Base-by-base conservation (phyloP, 2,329 filamentous ascomycete genomes). In the Cladosporium oxysporum region DNA sequence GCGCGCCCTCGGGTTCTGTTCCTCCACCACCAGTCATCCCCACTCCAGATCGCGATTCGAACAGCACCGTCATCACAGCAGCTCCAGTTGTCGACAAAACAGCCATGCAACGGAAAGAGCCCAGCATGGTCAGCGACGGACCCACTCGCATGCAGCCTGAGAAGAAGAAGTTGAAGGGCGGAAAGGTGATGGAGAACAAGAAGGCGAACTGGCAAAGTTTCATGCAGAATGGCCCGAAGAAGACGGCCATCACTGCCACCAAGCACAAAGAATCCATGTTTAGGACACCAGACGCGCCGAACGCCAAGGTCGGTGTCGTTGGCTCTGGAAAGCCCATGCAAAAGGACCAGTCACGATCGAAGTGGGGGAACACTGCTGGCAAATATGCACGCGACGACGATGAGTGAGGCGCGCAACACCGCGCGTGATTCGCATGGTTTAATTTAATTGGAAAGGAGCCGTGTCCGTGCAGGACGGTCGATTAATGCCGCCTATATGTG, bases 161-260 rank as follows among this genome's bases (percentile, higher is more conserved):
- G 69, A 86, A 88, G 44, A 95, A 94, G 78, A 88, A 88, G 78
- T 86, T 94, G 66, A 97, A 96, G 81, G 94, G 94, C 73, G 95
- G 90, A 68, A 95, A 93, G 78, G 92, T 96, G 76, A 85, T 98
- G 28, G 94, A 98, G 81, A 91, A 89, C 69, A 90, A 91, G 75
- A 96, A 97, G 83, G 91, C 82, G 75, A 97, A 95, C 76, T 99
- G 95, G 95, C 91, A 97, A 76, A 91, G 96, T 69, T 99, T 97
- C 78, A 91, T 88, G 70, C 84, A 85, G 74, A 97, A 96, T 78
- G 83, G 83, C 14, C 76, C 75, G 31, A 76, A 76, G 70, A 76
- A 76, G 67, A 61, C 71, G 11, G 70, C 66, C 2, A 26, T 67
- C 5, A 68, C 67, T 23, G 68, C 62, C 10, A 58, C 68, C n/a